These are phyloP conservation scores for Neonectria faginata DNA, from an alignment of 2,329 filamentous ascomycete species.

Conservation along the genomic window DNA sequence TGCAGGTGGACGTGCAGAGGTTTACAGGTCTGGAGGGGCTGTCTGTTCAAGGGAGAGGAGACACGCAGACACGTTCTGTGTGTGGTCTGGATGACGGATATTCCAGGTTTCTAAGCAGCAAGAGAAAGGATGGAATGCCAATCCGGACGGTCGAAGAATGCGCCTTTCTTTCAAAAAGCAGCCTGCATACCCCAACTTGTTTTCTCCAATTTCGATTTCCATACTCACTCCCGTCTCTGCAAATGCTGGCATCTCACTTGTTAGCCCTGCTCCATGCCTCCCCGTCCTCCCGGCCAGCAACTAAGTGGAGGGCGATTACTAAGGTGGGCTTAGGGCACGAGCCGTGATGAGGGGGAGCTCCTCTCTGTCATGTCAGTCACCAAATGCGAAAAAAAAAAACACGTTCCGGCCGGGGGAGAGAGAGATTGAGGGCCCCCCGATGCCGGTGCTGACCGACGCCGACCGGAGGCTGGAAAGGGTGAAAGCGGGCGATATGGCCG, in stretches of 20 bases:
- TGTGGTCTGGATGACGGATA: neutral
- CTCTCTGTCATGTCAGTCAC: neutral
- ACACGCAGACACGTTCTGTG: neutral
- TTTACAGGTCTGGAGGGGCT: neutral
- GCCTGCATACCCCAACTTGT: too few species aligned
- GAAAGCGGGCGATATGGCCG: constrained; percentile 12
- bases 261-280: constrained; percentile 6
- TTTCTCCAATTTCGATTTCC: neutral
- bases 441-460: constrained; percentile 35
- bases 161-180: neutral
- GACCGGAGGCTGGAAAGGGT: constrained; percentile 10
- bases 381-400: constrained; percentile 8
- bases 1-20: neutral
- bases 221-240: neutral
- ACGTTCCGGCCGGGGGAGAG: constrained; percentile 2
- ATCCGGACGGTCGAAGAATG: neutral
- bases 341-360: neutral
- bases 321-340: constrained; percentile 13
- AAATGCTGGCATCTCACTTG: neutral
- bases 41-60: neutral
- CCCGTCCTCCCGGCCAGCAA: constrained; percentile 8
- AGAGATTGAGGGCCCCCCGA: constrained; percentile 31
- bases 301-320: neutral
- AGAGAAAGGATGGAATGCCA: neutral
- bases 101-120: neutral